A percentile compares a stretch with the other conserved stretches of the same genome.
Evolutionary conservation across 2,329 filamentous ascomycete species (phyloP).

Genomic region (Trichophyton equinum): DNA sequence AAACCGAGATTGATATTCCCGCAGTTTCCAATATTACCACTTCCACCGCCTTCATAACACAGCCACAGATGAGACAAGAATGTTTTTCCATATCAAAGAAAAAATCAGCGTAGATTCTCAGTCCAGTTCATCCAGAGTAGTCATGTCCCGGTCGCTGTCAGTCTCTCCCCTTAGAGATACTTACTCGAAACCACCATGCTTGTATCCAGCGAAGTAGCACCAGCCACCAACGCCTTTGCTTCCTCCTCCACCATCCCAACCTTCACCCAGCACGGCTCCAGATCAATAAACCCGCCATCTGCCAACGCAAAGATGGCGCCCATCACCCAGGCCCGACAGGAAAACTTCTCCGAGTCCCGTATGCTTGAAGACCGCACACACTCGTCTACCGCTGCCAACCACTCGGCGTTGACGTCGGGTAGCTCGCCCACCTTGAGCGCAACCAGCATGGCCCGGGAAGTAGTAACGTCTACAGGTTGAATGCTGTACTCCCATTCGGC

Average conservation of each 20-base stretch:
- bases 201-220: neutral
- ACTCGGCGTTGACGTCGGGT: slow-evolving; percentile 10
- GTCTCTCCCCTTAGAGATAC: neutral
- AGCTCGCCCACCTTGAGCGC: slow-evolving; percentile 12
- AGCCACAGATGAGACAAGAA: too few relatives aligned
- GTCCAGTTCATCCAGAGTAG: neutral
- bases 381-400: slow-evolving; percentile 10
- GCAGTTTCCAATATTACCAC: neutral
- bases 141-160: neutral
- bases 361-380: neutral
- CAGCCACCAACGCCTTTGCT: slow-evolving; percentile 5
- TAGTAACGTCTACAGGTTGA: neutral
- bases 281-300: slow-evolving; percentile 11
- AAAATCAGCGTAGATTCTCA: neutral
- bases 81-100: too few relatives aligned
- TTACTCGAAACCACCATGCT: neutral
- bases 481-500: slow-evolving; percentile 6
- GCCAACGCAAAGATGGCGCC: slow-evolving; percentile 13
- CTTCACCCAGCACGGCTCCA: slow-evolving; percentile 12
- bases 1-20: neutral
- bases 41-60: too few relatives aligned
- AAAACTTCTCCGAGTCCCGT: slow-evolving; percentile 2
- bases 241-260: slow-evolving; percentile 11
- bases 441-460: slow-evolving; percentile 4
- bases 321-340: slow-evolving; percentile 12